Base-by-base conservation (phyloP, 106 monocot species). In the Platanthera zijinensis region DNA sequence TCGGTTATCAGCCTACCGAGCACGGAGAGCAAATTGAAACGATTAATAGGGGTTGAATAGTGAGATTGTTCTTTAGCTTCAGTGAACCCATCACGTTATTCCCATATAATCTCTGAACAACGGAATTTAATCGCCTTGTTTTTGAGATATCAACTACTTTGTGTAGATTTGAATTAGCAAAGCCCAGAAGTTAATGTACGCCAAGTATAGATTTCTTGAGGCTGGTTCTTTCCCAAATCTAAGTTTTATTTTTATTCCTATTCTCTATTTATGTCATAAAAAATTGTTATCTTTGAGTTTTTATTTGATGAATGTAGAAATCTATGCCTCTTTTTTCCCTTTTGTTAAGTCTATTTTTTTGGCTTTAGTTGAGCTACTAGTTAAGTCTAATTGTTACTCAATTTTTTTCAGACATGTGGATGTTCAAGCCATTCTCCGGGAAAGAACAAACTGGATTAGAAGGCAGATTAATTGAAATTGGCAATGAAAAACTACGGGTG, bases 381-480 rank as follows among this genome's bases (percentile, higher is more conserved):
- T 61, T 61, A 19, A 5, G 12, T 61, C 10, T 61, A 50, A 72
- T 50, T 28, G 15, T 28, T 4, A 46, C 2, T 48, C 10, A 2
- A 4, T 71, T 71, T 8, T 49, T 72, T 50, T 52, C 48, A 76
- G 59, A 47, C 67, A 99, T 99, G 99, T 94, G 90, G 90, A 88
- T 76, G 78, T 80, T 99, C 71, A 99, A 94, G 81, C 90, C 76
- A 9, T 92, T 99, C 80, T 79, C 81, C 28, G 84, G 78, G 0
- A 99, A 90, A 77, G 99, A 99, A 64, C 78, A 80, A 4, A 57
- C 86, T 12, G 92, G 90, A n/a, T 79, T 99, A 5, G 99, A 94
- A 83, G 94, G 94, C 48, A 89, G 90, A 63, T 72, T 78, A 25
- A 57, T 99, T 13, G 99, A 90, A 53, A 73, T 99, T 13, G 89